phyloP scores from a whole-genome alignment of 805 yeast species.

The Clavispora fructus region DNA sequence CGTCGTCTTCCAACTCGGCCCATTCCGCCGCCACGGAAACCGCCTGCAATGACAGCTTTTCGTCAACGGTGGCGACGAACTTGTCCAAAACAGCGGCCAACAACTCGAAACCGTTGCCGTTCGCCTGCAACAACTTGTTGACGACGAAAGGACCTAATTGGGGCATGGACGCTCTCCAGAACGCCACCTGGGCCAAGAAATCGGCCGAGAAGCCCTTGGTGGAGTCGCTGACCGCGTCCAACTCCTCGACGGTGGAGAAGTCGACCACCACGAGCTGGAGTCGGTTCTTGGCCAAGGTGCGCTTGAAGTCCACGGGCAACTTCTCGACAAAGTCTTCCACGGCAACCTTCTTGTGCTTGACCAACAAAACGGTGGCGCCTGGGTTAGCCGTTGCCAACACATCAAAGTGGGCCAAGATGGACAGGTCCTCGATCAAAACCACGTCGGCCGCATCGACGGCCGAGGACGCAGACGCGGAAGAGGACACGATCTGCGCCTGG shows the following conservation, averaged over 20 bases:
- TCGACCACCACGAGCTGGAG: constrained; percentile 57
- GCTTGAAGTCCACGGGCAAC: constrained; percentile 51
- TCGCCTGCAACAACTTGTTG: constrained; percentile 72
- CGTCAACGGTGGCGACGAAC: constrained; percentile 54
- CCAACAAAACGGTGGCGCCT: constrained; percentile 48
- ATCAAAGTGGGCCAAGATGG: constrained; percentile 53
- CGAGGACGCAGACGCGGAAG: constrained; percentile 9
- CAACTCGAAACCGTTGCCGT: constrained; percentile 76
- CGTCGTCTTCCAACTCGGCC: constrained; percentile 28
- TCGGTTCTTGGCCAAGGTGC: constrained; percentile 46
- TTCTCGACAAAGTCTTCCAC: constrained; percentile 46
- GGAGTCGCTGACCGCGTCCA: constrained; percentile 44
- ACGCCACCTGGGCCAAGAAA: constrained; percentile 72
- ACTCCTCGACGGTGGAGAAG: constrained; percentile 55
- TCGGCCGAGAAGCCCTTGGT: constrained; percentile 68
- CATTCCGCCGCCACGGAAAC: constrained; percentile 29
- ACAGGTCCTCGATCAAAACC: constrained; percentile 56
- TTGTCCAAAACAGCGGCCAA: constrained; percentile 67
- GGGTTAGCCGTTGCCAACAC: constrained; percentile 54
- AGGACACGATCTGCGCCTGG: constrained; percentile 56
- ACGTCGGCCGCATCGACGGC: constrained; percentile 57
- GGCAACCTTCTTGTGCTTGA: constrained; percentile 29
- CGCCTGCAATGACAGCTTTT: constrained; percentile 37
- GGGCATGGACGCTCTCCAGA: constrained; percentile 71
- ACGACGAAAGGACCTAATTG: constrained; percentile 60